phyloP scores from a whole-genome alignment of 1,284 basidiomycete genomes.

The Puccinia coronata region DNA sequence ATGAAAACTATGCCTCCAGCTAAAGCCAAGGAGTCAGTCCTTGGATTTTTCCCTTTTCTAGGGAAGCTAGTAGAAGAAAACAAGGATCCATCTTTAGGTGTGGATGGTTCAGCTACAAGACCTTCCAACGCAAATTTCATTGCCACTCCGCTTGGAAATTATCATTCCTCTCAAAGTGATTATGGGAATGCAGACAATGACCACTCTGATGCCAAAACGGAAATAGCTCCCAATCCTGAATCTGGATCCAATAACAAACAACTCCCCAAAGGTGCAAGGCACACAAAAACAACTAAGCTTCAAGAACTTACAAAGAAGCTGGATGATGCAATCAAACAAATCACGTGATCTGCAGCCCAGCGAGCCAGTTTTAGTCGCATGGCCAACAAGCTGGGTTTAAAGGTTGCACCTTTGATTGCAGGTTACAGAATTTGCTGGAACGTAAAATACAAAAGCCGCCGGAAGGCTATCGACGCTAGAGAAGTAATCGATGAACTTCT shows the following conservation, averaged over 20 bases:
- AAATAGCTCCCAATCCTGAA: background rate
- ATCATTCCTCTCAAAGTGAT: too few relatives aligned
- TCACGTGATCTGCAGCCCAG: background rate
- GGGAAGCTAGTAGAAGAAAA: background rate
- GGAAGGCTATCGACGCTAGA: too few relatives aligned
- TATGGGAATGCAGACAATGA: conserved; percentile 1
- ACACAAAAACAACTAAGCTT: background rate
- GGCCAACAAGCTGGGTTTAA: background rate
- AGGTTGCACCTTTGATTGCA: background rate
- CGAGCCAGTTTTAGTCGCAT: background rate
- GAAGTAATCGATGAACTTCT: too few relatives aligned
- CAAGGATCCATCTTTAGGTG: background rate
- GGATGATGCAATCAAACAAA: background rate
- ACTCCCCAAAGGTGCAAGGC: background rate
- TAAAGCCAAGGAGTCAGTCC: too few relatives aligned
- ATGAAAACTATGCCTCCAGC: background rate
- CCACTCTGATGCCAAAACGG: background rate
- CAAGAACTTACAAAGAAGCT: background rate
- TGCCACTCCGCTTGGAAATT: too few relatives aligned
- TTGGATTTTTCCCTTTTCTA: conserved; percentile 1
- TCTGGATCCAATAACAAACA: background rate
- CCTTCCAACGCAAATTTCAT: background rate
- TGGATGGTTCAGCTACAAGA: background rate
- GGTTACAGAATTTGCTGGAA: conserved; percentile 1
- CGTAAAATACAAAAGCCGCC: background rate